Percentiles rank a stretch among this genome's conserved stretches.
Evolutionary conservation across 345 rosid genomes (phyloP).

Genomic region (Arabis hirsuta): DNA sequence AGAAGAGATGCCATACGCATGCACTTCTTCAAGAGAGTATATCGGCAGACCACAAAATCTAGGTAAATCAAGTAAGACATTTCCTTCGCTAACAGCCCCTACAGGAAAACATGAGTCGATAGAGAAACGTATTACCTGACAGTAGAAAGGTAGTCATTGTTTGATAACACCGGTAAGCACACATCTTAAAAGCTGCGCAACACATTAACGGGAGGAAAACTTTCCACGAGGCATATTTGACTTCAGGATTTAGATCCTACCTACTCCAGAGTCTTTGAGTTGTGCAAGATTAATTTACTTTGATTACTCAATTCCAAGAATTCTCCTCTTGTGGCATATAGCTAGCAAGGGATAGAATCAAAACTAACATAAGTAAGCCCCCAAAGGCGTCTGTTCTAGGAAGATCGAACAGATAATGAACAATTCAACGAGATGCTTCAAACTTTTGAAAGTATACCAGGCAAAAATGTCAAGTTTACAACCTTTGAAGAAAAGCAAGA

Average conservation of each 20-base stretch:
- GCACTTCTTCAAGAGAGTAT: slow-evolving; percentile 5
- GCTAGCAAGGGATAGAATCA: slow-evolving; percentile 14
- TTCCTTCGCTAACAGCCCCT: not conserved
- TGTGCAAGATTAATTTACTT: not conserved
- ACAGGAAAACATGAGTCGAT: not conserved
- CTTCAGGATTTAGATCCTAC: slow-evolving; percentile 1
- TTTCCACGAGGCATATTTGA: not conserved
- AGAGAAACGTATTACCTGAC: slow-evolving; percentile 32
- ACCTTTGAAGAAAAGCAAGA: slow-evolving; percentile 1
- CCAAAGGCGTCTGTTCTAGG: not conserved
- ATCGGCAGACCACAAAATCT: not conserved
- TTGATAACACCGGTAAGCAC: slow-evolving; percentile 13
- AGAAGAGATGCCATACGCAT: not conserved
- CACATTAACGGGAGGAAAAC: not conserved
- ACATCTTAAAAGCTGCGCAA: too few relatives aligned
- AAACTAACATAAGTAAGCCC: slow-evolving; percentile 7
- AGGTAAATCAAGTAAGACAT: slow-evolving; percentile 5
- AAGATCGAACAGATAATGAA: not conserved
- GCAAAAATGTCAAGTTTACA: slow-evolving; percentile 17
- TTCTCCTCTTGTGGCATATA: slow-evolving; percentile 5
- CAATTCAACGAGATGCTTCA: slow-evolving; percentile 13
- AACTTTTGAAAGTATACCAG: slow-evolving; percentile 21
- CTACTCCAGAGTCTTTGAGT: slow-evolving; percentile 19
- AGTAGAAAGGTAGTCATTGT: slow-evolving; percentile 10
- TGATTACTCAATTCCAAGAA: not conserved